These are phyloP conservation scores for Lophium mytilinum DNA, from an alignment of 495 filamentous ascomycete species.

Conservation along the genomic window DNA sequence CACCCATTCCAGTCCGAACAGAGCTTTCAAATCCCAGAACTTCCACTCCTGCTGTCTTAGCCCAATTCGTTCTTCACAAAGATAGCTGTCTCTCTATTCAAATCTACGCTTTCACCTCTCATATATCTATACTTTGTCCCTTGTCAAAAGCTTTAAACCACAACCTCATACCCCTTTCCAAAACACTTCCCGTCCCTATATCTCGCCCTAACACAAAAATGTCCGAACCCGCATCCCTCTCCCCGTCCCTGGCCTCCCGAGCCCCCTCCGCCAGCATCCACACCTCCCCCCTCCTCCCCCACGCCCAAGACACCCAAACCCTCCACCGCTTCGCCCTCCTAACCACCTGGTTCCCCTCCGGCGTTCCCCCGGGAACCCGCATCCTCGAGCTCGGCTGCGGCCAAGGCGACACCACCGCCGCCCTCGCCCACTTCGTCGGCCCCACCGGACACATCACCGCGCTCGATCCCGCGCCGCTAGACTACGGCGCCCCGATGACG, in stretches of 20 bases:
- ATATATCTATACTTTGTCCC: slow-evolving; percentile 84
- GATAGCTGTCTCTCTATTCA: no score
- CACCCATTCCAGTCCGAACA: no score
- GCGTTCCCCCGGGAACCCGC: slow-evolving; percentile 32
- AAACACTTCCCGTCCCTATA: slow-evolving; percentile 56
- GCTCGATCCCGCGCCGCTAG: slow-evolving; percentile 42
- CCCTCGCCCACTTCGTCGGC: slow-evolving; percentile 41
- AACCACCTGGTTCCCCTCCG: slow-evolving; percentile 25
- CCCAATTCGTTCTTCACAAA: no score
- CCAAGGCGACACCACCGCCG: slow-evolving; percentile 44
- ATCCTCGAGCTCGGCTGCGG: slow-evolving; percentile 50
- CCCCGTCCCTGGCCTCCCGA: slow-evolving; percentile 42
- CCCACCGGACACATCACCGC: slow-evolving; percentile 38
- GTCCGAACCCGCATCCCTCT: slow-evolving; percentile 65
- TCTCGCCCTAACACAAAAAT: slow-evolving; percentile 62
- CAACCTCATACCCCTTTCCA: slow-evolving; percentile 67
- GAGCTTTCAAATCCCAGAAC: no score
- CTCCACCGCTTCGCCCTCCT: slow-evolving; percentile 39
- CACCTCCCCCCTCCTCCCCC: not conserved
- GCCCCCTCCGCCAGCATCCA: not conserved
- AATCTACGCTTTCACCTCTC: no score
- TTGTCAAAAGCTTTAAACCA: slow-evolving; percentile 79
- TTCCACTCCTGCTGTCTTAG: no score
- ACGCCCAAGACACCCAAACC: slow-evolving; percentile 38
- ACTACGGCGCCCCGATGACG: slow-evolving; percentile 41